Evolutionary conservation across 371 early-diverging fungal genomes (phyloP), one percentile per base, ranked within the genome.

Genomic region (Mucor velutinosus): DNA sequence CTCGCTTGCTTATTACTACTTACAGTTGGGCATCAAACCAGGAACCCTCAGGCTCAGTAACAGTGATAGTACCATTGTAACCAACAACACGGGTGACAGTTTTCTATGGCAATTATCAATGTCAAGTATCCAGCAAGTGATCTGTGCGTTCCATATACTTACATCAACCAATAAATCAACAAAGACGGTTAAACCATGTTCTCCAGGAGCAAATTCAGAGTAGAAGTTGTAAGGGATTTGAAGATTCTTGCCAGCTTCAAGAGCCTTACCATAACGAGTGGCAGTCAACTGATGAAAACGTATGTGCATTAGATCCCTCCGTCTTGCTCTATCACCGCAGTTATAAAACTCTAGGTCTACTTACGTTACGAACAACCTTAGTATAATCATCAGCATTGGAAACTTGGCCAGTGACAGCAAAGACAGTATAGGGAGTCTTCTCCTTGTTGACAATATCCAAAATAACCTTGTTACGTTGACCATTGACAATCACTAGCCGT

Each of bases 21-120:
- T 76, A 83, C 83, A 83, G 76, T 73, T 83, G 78, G 67, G 71
- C 65, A 70, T 83, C 83, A 33, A 78, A 73, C 75, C 77, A 78
- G 21, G 83, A 76, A 64, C 71, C 71, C 41, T 80, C 80, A 29
- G 83, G 83, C 10, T 83, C 79, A 65, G 70, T 65, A n/a, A 83
- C 70, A 57, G 80, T 80, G 15, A 83, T 70, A 17, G 74, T 73
- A 27, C 83, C 83, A 58, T 73, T 76, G 37, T 74, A 83, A 29
- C 80, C 83, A 76, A 76, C 69, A 64, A 80, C 60, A 64, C 83
- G 83, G 56, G 76, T 58, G 12, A 71, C 57, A 58, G 75, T 71
- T 58, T 79, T 67, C 82, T 81, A 45, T 67, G 30, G 14, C 15
- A 60, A 15, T 51, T 51, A 25, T 51, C 8, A 51, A 51, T 51